Base-by-base conservation (phyloP, 257 asterid species). In the Haberlea rhodopensis region DNA sequence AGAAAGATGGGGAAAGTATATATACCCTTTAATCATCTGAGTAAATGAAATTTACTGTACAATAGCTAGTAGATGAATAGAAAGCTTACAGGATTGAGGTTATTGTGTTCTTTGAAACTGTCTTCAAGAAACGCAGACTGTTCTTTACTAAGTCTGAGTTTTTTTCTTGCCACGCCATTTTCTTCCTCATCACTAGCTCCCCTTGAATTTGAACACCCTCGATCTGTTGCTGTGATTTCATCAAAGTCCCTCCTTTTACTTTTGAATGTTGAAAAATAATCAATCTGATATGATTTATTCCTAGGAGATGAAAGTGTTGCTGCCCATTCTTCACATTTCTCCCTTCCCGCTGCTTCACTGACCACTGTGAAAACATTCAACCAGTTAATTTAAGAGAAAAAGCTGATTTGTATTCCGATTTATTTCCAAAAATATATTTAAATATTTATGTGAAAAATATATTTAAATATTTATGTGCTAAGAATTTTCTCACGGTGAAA, bases 71-170 rank as follows among this genome's bases (percentile, higher is more conserved):
- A n/a, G 34, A 29, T 9, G 43, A 34, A 20, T 4, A 32, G n/a
- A 25, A 32, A 6, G 65, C 88, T 72, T 83, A 91, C 98, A 1
- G 98, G 96, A 62, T 88, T 91, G 72, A 91, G 98, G 28, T 95
- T 88, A 70, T 71, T 79, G 78, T 91, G 96, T 49, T 86, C 90
- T 76, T 86, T 88, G 87, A 91, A 91, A 74, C 96, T 88, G 7
- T 91, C 90, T 79, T 91, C 96, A 19, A 91, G 95, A 77, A 83
- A 88, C 2, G 95, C 92, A 11, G 98, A 88, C 31, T 91, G 98
- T 24, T 91, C 79, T 79, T 86, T 88, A 7, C 79, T 69, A 0
- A 91, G 96, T 63, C 98, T 83, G 0, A 88, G 89, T 55, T 91
- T 91, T 63, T 89, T 91, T 16, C 95, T 79, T 0, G 85, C 83